phyloP scores from a whole-genome alignment of 768 basidiomycete species.

The Trametes gibbosa region DNA sequence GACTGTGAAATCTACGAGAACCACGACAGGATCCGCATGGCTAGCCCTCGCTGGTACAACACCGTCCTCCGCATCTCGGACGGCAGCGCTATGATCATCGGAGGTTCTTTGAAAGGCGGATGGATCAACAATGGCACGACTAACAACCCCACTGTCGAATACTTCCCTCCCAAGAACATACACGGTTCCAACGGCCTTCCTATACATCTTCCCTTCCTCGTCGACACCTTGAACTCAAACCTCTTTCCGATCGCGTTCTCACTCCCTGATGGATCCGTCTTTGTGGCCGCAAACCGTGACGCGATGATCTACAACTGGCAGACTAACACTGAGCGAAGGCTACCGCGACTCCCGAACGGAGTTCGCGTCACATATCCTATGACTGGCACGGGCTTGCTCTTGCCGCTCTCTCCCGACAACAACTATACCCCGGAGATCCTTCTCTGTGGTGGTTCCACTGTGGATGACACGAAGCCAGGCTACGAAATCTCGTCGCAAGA shows the following conservation, averaged over 20 bases:
- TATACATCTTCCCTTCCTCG: slow-evolving; percentile 59
- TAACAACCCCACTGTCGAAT: slow-evolving; percentile 82
- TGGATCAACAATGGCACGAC: slow-evolving; percentile 83
- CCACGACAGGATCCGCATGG: slow-evolving; percentile 63
- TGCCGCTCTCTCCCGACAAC: slow-evolving; percentile 64
- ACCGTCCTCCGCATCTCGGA: slow-evolving; percentile 67
- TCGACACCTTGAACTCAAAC: slow-evolving; percentile 76
- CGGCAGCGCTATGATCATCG: slow-evolving; percentile 82
- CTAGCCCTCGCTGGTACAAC: slow-evolving; percentile 79
- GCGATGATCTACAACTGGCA: slow-evolving; percentile 81
- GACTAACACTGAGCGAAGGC: slow-evolving; percentile 53
- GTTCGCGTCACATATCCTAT: slow-evolving; percentile 83
- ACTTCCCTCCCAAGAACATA: slow-evolving; percentile 77
- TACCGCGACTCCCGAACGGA: slow-evolving; percentile 72
- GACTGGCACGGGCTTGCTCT: slow-evolving; percentile 70
- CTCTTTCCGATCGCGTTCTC: slow-evolving; percentile 75
- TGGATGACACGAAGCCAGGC: slow-evolving; percentile 57
- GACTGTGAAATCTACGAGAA: slow-evolving; percentile 66
- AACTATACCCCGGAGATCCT: slow-evolving; percentile 67
- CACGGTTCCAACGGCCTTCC: slow-evolving; percentile 66
- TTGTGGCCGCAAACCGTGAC: slow-evolving; percentile 76
- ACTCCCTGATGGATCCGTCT: slow-evolving; percentile 67
- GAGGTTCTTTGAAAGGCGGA: slow-evolving; percentile 77
- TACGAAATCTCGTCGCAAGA: slow-evolving; percentile 71
- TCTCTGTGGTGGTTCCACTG: slow-evolving; percentile 72